Base-by-base conservation (phyloP, 2,329 filamentous ascomycete species). In the Neofusicoccum sp. region DNA sequence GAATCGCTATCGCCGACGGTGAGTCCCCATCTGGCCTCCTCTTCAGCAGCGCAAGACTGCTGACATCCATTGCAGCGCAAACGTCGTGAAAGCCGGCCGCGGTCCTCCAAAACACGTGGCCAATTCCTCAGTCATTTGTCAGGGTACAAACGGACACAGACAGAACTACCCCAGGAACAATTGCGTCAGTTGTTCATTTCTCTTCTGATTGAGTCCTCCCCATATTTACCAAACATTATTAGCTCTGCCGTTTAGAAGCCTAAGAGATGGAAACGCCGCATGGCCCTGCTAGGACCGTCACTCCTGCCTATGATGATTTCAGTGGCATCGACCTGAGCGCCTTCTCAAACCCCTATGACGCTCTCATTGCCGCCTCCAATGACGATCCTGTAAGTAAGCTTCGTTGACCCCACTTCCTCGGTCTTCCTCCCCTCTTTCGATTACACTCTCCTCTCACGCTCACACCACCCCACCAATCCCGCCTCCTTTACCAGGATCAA, bases 341-440 rank as follows among this genome's bases (percentile, higher is more conserved):
- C 41, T 79, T 78, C 44, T 83, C 85, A 69, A 96, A 95, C 66
- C 91, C 90, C 0, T 95, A 93, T 71, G 82, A 90, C 65, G 85
- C 87, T 16, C 77, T 96, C 62, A 89, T 96, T 62, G 74, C 82
- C 43, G 82, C 84, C 8, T 91, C 88, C 70, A 75, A 86, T 49
- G 78, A 89, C 71, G 79, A 90, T 65, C 78, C 86, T 58, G 90
- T 93, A 80, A 69, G 82, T 24, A 20, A 20, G 20, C 20, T 20
- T 20, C 20, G 20, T 20, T 1, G 20, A 20, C 20, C 20, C 20
- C 20, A 20, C 20, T 20, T 20, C 20, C 20, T 2, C 20, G 20
- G 20, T 20, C 20, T 20, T 20, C 20, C n/a, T 43, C 28, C 14
- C 16, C 6, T 44, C 12, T 28, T 26, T 5, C 14, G 16, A n/a